Conservation (phyloP, 257 asterid genomes). For the Jasminum sambac region DNA sequence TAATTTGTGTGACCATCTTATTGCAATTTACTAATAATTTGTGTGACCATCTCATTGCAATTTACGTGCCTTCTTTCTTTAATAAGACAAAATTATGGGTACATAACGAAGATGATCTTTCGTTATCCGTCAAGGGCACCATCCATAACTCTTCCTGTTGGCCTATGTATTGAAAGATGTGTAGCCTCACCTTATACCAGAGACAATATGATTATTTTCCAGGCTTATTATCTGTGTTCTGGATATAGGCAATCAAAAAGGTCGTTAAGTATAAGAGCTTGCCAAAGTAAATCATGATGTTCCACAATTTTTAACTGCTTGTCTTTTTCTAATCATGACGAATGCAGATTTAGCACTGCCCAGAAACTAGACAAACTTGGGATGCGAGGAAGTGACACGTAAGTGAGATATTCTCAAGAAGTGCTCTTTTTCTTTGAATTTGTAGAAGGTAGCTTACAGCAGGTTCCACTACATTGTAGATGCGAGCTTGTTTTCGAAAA, state of each 20-base stretch:
- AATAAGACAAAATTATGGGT: constrained; percentile 2
- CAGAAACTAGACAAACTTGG: constrained; percentile 98
- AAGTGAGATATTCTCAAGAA: constrained; percentile 34
- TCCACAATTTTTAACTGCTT: constrained; percentile 19
- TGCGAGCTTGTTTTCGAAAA: constrained; percentile 98
- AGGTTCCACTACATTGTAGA: constrained; percentile 46
- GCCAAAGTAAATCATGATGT: not conserved
- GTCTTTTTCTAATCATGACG: constrained; percentile 20
- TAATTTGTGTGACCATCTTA: not conserved
- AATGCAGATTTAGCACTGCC: constrained; percentile 93
- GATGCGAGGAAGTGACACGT: constrained; percentile 99
- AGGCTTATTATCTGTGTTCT: not conserved
- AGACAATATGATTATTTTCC: not conserved
- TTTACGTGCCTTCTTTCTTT: not conserved
- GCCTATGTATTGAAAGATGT: constrained; percentile 8
- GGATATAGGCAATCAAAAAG: not conserved
- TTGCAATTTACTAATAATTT: not conserved
- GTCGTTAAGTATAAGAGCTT: not conserved
- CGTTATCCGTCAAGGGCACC: constrained; percentile 1
- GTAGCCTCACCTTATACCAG: not conserved
- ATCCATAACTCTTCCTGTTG: not conserved
- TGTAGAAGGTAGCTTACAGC: constrained; percentile 24
- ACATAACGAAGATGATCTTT: not conserved
- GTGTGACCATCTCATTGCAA: not conserved
- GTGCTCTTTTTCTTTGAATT: constrained; percentile 14